Conservation (phyloP, 768 basidiomycete genomes). For the Leccinum subgranulosum region DNA sequence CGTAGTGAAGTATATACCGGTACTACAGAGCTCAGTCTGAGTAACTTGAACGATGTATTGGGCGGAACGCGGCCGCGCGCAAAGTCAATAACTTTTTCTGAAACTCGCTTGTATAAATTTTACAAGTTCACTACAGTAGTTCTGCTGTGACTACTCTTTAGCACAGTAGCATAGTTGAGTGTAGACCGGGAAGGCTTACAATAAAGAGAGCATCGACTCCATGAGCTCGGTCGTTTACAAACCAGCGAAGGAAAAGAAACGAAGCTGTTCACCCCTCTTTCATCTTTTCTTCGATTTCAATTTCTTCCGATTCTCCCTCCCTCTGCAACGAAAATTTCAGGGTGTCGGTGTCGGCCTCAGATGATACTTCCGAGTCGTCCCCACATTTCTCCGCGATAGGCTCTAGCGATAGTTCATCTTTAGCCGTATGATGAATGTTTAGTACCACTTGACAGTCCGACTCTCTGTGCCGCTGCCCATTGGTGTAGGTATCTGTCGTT, state of each 20-base stretch:
- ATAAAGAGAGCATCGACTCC: not conserved
- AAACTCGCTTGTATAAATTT: slow-evolving; percentile 1
- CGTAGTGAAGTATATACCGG: no score
- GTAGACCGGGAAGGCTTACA: not conserved
- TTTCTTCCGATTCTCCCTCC: not conserved
- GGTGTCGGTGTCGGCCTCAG: not conserved
- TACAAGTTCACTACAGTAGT: not conserved
- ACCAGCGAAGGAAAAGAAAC: not conserved
- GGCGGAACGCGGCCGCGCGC: no score
- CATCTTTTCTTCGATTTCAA: not conserved
- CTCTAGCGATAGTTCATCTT: slow-evolving; percentile 15
- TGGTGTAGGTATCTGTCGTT: slow-evolving; percentile 13
- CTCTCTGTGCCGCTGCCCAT: slow-evolving; percentile 39
- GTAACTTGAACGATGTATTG: no score
- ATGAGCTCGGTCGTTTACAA: not conserved
- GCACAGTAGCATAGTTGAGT: not conserved
- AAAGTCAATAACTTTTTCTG: not conserved
- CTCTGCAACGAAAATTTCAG: not conserved
- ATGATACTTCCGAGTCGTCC: not conserved
- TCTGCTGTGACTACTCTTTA: not conserved
- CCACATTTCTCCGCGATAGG: slow-evolving; percentile 13
- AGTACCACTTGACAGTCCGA: slow-evolving; percentile 23
- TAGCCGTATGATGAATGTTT: not conserved
- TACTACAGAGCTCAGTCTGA: no score
- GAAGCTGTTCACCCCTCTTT: not conserved